Evolutionary conservation across 2,329 filamentous ascomycete species (phyloP), one percentile per base, ranked within the genome.

Genomic region (Canariomyces notabilis): DNA sequence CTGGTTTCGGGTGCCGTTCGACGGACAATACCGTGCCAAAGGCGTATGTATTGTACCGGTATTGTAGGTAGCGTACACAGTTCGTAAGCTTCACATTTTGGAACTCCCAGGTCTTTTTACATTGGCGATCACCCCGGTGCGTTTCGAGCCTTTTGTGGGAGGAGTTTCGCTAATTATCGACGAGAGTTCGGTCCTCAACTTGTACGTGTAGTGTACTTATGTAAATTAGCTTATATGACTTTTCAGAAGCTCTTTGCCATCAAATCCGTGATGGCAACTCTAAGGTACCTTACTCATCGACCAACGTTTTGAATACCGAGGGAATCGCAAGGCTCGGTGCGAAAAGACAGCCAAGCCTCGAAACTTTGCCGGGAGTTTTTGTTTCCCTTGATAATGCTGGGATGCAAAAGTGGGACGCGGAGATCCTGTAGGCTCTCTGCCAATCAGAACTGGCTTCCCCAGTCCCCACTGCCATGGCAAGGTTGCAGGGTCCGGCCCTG

Each of bases 401-500:
- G 12, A 15, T 31, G 40, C 26, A 23, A 38, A 36, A 26, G 37
- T 20, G 35, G 31, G 29, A 14, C 34, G 23, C 35, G 19, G 20
- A 34, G 42, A 42, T 20, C 16, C 11, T 20, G 18, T n/a, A 31
- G 21, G 32, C 16, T 23, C 32, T 29, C 39, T 20, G 15, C 52
- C 50, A 50, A 52, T 49, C 32, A 50, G 6, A 48, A 11, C 34
- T 11, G n/a, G n/a, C 15, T n/a, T 18, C 15, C 29, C 36, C 15
- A 26, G 34, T 15, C 43, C 46, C 47, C 45, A 11, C 39, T 40
- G 33, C 45, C 22, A 39, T 37, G 41, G 22, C 36, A 21, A 49
- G 37, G 40, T 34, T 37, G 36, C 50, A 47, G 44, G 48, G 46
- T 33, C 9, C 18, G 29, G 21, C 48, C 50, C 35, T 47, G 50